Evolutionary conservation across 2,329 filamentous ascomycete genomes (phyloP), one percentile per base, ranked within the genome.

Genomic region (Exophiala xenobiotica): DNA sequence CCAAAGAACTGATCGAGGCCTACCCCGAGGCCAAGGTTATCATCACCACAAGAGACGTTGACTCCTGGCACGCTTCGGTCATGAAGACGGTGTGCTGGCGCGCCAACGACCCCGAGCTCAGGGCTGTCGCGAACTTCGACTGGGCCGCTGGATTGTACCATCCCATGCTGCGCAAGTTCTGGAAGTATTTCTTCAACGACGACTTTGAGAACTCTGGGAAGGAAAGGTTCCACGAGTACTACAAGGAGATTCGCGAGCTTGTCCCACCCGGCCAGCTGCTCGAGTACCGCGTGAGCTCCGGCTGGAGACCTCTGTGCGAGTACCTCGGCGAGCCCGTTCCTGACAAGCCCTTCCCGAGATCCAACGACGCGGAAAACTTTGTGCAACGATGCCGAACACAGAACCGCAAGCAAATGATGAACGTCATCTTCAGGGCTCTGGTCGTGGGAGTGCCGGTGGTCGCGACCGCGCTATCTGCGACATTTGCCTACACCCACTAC

Each of bases 21-120:
- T 88, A 88, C 65, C 85, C 85, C 1, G 81, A 87, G 49, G 85
- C 85, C 51, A 88, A 88, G 68, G 80, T 88, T 47, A 77, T 89
- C 42, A 72, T 88, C 56, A 85, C 82, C 11, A 83, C 78, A 51
- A 78, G 84, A 39, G 81, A 86, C 51, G 80, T 86, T 29, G 75
- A 87, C 65, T 79, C 80, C 33, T 87, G 84, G 81, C 74, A 78
- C 61, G 72, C 73, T 7, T 82, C 81, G 38, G 82, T 81, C 16
- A 79, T 84, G 78, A 82, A 82, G 69, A 87, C 83, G 4, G 81
- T 86, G 24, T 79, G 79, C 72, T 85, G 82, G 83, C 79, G 83
- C 46, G 82, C 78, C 44, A 84, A 78, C 19, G 83, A 86, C 65
- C 78, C 76, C 3, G 82, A 85, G 69, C 74, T 78, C 67, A 74